These are phyloP conservation scores for Phytophthora agathidicida DNA, from an alignment of 352 stramenopile genomes.

Conservation along the genomic window DNA sequence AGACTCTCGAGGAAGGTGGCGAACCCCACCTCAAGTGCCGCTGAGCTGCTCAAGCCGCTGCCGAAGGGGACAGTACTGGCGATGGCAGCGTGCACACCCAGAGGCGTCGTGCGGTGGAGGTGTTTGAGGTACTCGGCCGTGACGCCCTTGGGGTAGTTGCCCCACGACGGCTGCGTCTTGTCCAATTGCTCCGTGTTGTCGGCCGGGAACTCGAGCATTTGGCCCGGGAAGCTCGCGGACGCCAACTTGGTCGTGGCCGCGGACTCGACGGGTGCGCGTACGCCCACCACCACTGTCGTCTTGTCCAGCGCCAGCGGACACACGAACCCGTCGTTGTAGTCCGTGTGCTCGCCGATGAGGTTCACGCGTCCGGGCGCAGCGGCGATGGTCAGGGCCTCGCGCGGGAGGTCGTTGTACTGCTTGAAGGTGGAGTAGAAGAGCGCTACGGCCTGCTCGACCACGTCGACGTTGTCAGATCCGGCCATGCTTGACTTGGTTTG, in stretches of 20 bases:
- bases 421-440: constrained; percentile 70
- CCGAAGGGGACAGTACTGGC: constrained; percentile 93
- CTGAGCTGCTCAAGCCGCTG: constrained; percentile 92
- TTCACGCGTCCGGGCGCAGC: constrained; percentile 94
- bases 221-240: constrained; percentile 62
- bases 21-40: constrained; percentile 92
- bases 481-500: constrained; percentile 11
- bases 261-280: constrained; percentile 32
- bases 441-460: constrained; percentile 59
- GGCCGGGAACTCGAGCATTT: constrained; percentile 56
- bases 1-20: constrained; percentile 93
- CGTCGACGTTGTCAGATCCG: constrained; percentile 20
- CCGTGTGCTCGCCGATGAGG: constrained; percentile 96
- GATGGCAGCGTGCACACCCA: constrained; percentile 89
- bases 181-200: constrained; percentile 55
- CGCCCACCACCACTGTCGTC: constrained; percentile 86
- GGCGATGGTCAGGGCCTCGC: constrained; percentile 57
- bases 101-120: constrained; percentile 35
- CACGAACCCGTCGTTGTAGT: constrained; percentile 97
- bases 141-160: constrained; percentile 95
- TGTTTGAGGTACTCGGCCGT: constrained; percentile 90
- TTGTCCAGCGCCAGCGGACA: constrained; percentile 94
- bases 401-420: constrained; percentile 39
- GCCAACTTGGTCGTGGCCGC: constrained; percentile 43
- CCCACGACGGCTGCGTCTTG: constrained; percentile 75